Evolutionary conservation across 2,329 filamentous ascomycete species (phyloP), one percentile per base, ranked within the genome.

Genomic region (Westerdykella ornata): DNA sequence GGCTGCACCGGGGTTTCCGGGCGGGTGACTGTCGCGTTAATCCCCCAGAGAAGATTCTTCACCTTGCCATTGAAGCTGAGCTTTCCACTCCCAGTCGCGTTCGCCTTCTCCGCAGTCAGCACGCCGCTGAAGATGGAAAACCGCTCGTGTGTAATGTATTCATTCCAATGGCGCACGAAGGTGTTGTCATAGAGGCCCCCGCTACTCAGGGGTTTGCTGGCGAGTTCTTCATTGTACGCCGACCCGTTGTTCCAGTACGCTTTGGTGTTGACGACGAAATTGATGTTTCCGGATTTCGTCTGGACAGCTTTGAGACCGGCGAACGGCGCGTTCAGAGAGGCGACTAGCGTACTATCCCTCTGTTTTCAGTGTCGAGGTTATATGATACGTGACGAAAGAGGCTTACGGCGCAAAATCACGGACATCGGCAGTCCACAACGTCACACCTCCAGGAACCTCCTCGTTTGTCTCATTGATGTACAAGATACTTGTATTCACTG

Each of bases 131-230:
- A 92, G 17, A 95, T 72, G 2, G 84, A 77, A 54, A 81, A 83
- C 46, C 76, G 79, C 55, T 86, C 81, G 29, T 80, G 75, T 1
- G 76, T 78, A 30, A 81, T 72, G 68, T 84, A 94, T 9, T 74
- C 66, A 61, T 94, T 85, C 87, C 87, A 94, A 57, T 94, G 85
- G 16, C 87, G 78, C 22, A 87, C 83, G 54, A 85, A 92, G 35
- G 88, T 77, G 39, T 76, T 78, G 20, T 80, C 78, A 60, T 92
- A 92, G 17, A 88, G 74, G 55, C 79, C 81, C 18, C 78, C 87
- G 2, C 77, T 75, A 29, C 80, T 82, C 19, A 74, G 67, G 1
- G 77, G 71, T 52, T 78, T 76, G 39, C 74, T 68, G 16, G 77
- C 80, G 5, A 74, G 70, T 33, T 80, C 73, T 6, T 78, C 70